Evolutionary conservation across 495 filamentous ascomycete species (phyloP).

Genomic region (Pseudotulostoma volvatum): DNA sequence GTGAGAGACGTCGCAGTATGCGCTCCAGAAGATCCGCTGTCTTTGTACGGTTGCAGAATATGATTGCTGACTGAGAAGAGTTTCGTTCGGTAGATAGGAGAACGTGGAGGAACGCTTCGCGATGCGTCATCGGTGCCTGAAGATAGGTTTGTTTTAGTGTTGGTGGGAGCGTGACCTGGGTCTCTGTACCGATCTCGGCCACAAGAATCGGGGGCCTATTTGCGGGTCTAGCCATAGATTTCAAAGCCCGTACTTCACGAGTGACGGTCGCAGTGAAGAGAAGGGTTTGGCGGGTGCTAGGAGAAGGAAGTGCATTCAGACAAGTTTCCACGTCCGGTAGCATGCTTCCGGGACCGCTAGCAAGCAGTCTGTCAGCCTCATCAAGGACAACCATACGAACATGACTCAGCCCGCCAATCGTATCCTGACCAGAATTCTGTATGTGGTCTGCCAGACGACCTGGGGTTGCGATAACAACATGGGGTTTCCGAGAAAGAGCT

Average conservation of each 20-base stretch:
- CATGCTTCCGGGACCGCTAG: constrained; percentile 65
- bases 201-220: constrained; percentile 65
- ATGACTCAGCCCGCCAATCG: constrained; percentile 58
- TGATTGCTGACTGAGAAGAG: constrained; percentile 55
- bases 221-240: constrained; percentile 49
- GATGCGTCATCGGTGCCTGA: constrained; percentile 71
- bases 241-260: constrained; percentile 72
- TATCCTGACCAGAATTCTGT: constrained; percentile 74
- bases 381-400: constrained; percentile 81
- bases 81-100: constrained; percentile 71
- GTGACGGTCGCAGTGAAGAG: constrained; percentile 97
- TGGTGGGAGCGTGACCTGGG: constrained; percentile 48
- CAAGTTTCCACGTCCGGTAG: constrained; percentile 85
- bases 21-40: constrained; percentile 83
- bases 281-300: constrained; percentile 61
- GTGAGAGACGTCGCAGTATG: constrained; percentile 63
- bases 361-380: constrained; percentile 84
- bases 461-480: constrained; percentile 88
- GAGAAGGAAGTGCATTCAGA: constrained; percentile 58
- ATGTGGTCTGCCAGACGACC: constrained; percentile 92
- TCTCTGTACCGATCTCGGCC: constrained; percentile 70
- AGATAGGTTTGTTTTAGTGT: constrained; percentile 74
- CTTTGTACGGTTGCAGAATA: constrained; percentile 86
- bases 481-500: constrained; percentile 60
- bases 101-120: constrained; percentile 85